Percentiles rank a stretch among this genome's conserved stretches.
Evolutionary conservation across 257 asterid genomes (phyloP).

Genomic region (Solanum gracilifrons): DNA sequence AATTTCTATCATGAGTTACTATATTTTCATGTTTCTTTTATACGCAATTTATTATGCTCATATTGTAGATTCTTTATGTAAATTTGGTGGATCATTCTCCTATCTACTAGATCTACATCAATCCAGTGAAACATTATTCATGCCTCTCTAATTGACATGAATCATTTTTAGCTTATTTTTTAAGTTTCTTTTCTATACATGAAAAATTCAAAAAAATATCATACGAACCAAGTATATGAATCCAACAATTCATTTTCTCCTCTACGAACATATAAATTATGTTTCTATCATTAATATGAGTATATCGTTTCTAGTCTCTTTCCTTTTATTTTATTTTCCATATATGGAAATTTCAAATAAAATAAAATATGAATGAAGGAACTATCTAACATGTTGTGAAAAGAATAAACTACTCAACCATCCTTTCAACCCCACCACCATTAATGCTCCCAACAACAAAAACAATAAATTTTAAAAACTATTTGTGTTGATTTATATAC

Average conservation of each 20-base stretch:
- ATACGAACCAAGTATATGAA: neutral
- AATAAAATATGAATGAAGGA: neutral
- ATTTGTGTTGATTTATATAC: neutral
- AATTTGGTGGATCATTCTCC: no score
- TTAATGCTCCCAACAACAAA: neutral
- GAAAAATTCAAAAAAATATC: neutral
- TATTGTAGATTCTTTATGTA: no score
- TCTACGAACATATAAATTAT: neutral
- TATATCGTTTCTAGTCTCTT: neutral
- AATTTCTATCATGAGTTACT: neutral
- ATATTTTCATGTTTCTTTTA: neutral
- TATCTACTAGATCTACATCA: no score
- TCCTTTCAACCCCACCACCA: neutral
- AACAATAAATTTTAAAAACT: neutral
- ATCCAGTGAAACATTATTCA: no score
- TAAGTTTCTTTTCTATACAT: neutral
- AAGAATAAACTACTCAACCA: neutral
- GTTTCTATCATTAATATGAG: neutral
- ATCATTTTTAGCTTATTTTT: neutral
- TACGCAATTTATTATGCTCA: neutral
- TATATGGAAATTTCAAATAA: neutral
- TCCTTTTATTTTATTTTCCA: neutral
- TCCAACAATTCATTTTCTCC: neutral
- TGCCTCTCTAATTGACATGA: no score
- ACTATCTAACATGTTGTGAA: neutral